Conservation (phyloP, 78 protist species). For the Polysphondylium violaceum region DNA sequence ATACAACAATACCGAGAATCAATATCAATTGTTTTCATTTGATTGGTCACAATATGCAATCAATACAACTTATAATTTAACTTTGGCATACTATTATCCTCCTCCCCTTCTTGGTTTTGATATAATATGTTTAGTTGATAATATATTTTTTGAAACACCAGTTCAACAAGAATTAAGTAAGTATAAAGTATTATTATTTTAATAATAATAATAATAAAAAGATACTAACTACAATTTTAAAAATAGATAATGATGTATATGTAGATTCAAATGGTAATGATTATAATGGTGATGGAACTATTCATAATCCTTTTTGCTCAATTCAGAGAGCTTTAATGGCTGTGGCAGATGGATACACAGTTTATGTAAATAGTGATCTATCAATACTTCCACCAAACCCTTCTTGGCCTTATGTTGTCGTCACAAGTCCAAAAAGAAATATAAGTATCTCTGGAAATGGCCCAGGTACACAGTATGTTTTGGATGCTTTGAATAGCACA, state of each 20-base stretch:
- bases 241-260: slow-evolving; percentile 16
- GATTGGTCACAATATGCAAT: no score
- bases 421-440: not conserved
- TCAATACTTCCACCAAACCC: not conserved
- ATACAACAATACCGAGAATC: no score
- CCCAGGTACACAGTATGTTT: not conserved
- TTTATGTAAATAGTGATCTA: not conserved
- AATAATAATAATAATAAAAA: not conserved
- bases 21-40: no score
- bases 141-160: not conserved
- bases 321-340: slow-evolving; percentile 12
- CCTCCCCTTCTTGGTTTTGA: no score
- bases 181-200: not conserved
- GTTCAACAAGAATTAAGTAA: not conserved
- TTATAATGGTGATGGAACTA: slow-evolving; percentile 14
- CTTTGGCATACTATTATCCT: no score
- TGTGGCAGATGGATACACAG: not conserved
- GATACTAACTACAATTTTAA: not conserved
- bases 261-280: slow-evolving; percentile 9
- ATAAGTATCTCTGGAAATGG: not conserved
- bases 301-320: slow-evolving; percentile 16
- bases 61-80: no score
- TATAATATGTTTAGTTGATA: no score
- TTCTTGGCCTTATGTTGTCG: not conserved
- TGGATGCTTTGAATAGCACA: no score